A percentile compares a stretch with the other conserved stretches of the same genome.
Conservation (phyloP, 352 stramenopile species). For the Pythium dissotocum region DNA sequence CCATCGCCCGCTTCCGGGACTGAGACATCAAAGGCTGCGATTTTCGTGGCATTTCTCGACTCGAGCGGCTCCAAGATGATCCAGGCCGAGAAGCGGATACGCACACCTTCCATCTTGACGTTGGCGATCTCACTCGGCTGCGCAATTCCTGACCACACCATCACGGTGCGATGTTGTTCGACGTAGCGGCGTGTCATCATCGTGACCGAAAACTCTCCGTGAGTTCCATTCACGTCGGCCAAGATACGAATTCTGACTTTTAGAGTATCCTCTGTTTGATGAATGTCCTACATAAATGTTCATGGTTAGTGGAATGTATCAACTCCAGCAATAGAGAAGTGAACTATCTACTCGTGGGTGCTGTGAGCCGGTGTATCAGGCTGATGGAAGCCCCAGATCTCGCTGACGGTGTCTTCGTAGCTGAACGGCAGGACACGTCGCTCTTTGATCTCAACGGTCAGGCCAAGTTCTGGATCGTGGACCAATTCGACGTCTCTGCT, state of each 20-base stretch:
- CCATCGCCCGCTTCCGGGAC: background rate
- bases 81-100: conserved; percentile 12
- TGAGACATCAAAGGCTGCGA: background rate
- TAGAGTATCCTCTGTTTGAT: background rate
- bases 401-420: conserved; percentile 6
- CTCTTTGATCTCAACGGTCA: background rate
- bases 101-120: conserved; percentile 14
- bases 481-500: background rate
- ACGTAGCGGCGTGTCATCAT: background rate
- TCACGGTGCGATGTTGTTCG: background rate
- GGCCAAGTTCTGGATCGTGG: conserved; percentile 2
- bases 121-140: conserved; percentile 11
- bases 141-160: background rate
- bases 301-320: no score
- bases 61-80: background rate
- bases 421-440: conserved; percentile 6
- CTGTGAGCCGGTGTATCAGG: background rate
- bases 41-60: background rate
- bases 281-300: conserved; percentile 1
- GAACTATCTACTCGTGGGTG: no score
- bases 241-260: background rate
- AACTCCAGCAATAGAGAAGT: no score
- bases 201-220: no score
- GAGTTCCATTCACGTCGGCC: background rate
- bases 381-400: conserved; percentile 4